These are phyloP conservation scores for Hansfordia pulvinata DNA, from an alignment of 2,329 filamentous ascomycete genomes.

Conservation along the genomic window DNA sequence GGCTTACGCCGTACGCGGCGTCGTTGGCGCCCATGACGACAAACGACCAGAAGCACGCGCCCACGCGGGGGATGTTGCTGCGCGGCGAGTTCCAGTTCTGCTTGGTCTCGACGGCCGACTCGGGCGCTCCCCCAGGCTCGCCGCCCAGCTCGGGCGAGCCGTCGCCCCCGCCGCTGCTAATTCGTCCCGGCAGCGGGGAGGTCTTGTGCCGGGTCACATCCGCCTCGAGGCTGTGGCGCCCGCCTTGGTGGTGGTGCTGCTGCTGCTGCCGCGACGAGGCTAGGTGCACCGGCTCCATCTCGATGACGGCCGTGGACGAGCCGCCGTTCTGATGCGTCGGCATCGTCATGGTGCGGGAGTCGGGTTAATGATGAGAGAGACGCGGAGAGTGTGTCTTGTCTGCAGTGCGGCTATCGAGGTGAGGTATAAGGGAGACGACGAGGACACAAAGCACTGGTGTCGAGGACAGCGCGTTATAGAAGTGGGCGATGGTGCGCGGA, in stretches of 20 bases:
- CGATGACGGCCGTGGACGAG: constrained; percentile 9
- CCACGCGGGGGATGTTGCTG: constrained; percentile 31
- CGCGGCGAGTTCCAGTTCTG: constrained; percentile 35
- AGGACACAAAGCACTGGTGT: too few relatives aligned
- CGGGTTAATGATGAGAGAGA: too few relatives aligned
- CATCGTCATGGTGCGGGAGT: too few relatives aligned
- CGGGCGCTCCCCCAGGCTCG: too few relatives aligned
- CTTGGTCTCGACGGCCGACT: constrained; percentile 9
- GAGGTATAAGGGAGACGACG: too few relatives aligned
- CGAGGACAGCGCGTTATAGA: too few relatives aligned
- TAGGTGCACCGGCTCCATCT: constrained; percentile 7
- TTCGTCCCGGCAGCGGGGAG: background rate
- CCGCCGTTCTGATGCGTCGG: background rate
- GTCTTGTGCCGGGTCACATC: background rate
- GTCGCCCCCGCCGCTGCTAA: constrained; percentile 1
- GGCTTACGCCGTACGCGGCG: constrained; percentile 40
- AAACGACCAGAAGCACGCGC: constrained; percentile 43
- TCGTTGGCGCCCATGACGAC: constrained; percentile 44
- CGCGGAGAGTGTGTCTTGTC: too few relatives aligned
- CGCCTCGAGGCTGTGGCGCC: constrained; percentile 2
- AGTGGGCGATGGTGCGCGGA: too few relatives aligned
- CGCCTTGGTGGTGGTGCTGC: too few relatives aligned
- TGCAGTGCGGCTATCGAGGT: too few relatives aligned
- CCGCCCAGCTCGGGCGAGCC: too few relatives aligned
- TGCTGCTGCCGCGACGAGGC: background rate